Evolutionary conservation across 495 filamentous ascomycete species (phyloP).

Genomic region (Hypoxylon cercidicola): DNA sequence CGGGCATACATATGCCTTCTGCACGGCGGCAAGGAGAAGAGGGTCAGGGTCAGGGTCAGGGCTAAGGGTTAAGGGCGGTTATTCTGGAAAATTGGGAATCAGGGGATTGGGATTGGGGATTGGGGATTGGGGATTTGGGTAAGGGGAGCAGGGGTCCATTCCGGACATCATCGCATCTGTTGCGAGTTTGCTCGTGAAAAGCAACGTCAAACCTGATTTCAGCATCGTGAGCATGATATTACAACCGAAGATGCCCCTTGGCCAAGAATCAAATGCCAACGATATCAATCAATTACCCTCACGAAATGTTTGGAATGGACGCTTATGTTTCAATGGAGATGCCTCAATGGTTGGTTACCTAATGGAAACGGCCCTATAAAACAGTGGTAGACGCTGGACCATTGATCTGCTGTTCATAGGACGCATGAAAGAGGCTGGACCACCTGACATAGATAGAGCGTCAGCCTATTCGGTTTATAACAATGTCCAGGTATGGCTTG

Average conservation of each 20-base stretch:
- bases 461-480: no score
- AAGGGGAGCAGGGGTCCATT: conserved; percentile 15
- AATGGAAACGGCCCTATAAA: not conserved
- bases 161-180: not conserved
- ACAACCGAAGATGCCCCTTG: no score
- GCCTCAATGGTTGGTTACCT: not conserved
- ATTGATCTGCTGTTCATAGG: not conserved
- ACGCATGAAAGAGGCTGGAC: not conserved
- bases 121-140: not conserved
- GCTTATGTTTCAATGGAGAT: no score
- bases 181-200: not conserved
- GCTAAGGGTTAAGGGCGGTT: conserved; percentile 37
- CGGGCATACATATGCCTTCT: conserved; percentile 38
- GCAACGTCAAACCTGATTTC: conserved; percentile 1
- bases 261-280: no score
- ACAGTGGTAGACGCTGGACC: not conserved
- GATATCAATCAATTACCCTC: no score
- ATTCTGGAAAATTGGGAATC: conserved; percentile 32
- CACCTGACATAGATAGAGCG: not conserved
- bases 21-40: conserved; percentile 24
- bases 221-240: no score
- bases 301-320: no score
- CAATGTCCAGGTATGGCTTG: no score
- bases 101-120: not conserved
- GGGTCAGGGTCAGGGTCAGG: conserved; percentile 21